Evolutionary conservation across 805 yeast species (phyloP), one percentile per base, ranked within the genome.

Genomic region (Phaffomyces antillensis): DNA sequence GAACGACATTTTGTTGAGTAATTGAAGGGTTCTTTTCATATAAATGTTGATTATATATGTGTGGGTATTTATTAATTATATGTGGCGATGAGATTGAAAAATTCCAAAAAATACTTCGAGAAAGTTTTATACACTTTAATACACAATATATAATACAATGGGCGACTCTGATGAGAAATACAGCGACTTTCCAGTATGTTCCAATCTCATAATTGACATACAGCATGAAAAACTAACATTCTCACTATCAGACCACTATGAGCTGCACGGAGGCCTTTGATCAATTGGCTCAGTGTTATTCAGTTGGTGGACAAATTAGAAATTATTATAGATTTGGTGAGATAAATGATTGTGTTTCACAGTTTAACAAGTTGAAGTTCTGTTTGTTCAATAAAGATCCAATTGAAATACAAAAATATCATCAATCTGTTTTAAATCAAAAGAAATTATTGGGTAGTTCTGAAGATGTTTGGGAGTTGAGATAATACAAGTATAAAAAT

Each of bases 221-320:
- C 7, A 32, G 11, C 8, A 32, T 18, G n/a, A n/a, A 7, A 2
- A 17, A 34, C 36, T 34, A 13, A 34, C 36, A 10, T 13, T 6
- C 5, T 6, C 15, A 10, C 24, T n/a, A n/a, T n/a, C 8, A 62
- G 55, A 60, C 68, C 7, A 71, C 72, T n/a, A 77, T 83, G 89
- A 74, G 77, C 41, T 83, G 91, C 58, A 70, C 82, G 43, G 87
- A 91, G 37, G 93, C 93, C 1, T 82, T 90, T 63, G 96, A 90
- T 62, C 95, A 88, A 58, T 69, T 90, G 20, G 73, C 89, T 39
- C 81, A 78, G 39, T 91, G 98, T 61, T 88, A 86, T 65, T 86
- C 97, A 0, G 59, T 90, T 3, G 97, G 96, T 4, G 97, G 97
- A 0, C 96, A 90, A 59, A 66, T 86, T 18, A 76, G 95, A 48